Conservation (phyloP, 2,329 filamentous ascomycete genomes). For the Fusarium irregulare region DNA sequence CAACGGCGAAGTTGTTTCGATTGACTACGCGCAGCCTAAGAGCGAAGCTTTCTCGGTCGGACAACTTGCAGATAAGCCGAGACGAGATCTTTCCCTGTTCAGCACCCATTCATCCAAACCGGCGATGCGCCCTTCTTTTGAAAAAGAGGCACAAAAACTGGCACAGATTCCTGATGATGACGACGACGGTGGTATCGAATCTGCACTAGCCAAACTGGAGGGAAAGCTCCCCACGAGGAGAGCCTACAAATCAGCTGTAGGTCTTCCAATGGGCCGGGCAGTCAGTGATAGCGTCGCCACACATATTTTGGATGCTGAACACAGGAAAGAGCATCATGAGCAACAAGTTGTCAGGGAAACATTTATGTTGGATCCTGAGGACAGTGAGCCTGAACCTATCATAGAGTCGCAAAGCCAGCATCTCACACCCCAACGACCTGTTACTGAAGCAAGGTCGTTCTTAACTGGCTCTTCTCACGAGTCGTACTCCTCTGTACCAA, state of each 20-base stretch:
- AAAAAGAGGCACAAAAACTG: conserved; percentile 86
- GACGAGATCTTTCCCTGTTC: conserved; percentile 64
- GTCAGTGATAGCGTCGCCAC: conserved; percentile 40
- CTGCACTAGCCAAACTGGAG: conserved; percentile 91
- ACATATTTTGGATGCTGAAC: conserved; percentile 44
- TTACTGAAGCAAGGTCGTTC: conserved; percentile 59
- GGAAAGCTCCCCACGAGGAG: conserved; percentile 77
- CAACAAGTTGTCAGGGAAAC: conserved; percentile 58
- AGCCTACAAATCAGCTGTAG: conserved; percentile 52
- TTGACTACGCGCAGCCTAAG: conserved; percentile 46
- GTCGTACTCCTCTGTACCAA: conserved; percentile 81
- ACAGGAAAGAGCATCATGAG: conserved; percentile 62
- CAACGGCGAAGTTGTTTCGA: conserved; percentile 35
- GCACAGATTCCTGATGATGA: conserved; percentile 92
- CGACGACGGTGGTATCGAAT: conserved; percentile 83
- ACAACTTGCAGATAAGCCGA: conserved; percentile 64
- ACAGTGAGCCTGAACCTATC: conserved; percentile 39
- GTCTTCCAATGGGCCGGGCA: conserved; percentile 36
- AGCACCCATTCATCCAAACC: conserved; percentile 73
- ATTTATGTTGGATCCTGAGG: conserved; percentile 45
- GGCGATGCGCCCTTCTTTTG: conserved; percentile 79
- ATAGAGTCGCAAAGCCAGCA: conserved; percentile 28
- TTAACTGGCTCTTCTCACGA: conserved; percentile 73
- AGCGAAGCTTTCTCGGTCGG: conserved; percentile 67
- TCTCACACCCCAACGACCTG: conserved; percentile 43